Evolutionary conservation across 768 basidiomycete genomes (phyloP).

Genomic region (Boletus fagicola): DNA sequence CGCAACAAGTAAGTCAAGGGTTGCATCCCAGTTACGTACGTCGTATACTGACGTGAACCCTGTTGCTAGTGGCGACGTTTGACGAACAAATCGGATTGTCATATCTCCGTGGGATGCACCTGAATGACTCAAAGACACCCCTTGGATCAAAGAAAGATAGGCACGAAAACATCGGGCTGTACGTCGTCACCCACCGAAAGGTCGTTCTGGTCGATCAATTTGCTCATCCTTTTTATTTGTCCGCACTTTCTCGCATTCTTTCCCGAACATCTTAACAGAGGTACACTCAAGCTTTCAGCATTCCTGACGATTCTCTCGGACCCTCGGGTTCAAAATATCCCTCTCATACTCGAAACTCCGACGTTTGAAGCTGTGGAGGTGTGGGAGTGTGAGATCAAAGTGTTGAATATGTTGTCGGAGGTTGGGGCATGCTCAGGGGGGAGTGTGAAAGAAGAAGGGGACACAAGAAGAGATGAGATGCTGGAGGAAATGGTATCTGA

Average conservation of each 20-base stretch:
- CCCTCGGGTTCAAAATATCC: slow-evolving; percentile 62
- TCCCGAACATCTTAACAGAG: slow-evolving; percentile 40
- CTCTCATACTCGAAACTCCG: slow-evolving; percentile 82
- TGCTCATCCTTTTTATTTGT: not conserved
- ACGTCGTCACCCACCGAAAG: slow-evolving; percentile 28
- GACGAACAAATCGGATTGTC: slow-evolving; percentile 64
- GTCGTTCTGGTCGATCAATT: not conserved
- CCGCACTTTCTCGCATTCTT: not conserved
- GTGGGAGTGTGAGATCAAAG: slow-evolving; percentile 72
- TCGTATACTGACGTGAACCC: not conserved
- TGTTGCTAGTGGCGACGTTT: slow-evolving; percentile 56
- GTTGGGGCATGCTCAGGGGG: not conserved
- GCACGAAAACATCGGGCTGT: slow-evolving; percentile 86
- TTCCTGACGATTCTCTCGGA: slow-evolving; percentile 72
- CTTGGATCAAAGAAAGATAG: slow-evolving; percentile 68
- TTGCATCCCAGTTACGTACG: not conserved
- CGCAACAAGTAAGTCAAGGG: slow-evolving; percentile 21
- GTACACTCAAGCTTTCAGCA: slow-evolving; percentile 58
- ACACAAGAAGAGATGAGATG: not conserved
- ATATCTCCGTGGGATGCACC: slow-evolving; percentile 80
- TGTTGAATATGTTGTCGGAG: slow-evolving; percentile 48
- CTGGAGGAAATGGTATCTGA: slow-evolving; percentile 13
- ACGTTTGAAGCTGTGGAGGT: slow-evolving; percentile 62
- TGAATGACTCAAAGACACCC: slow-evolving; percentile 77
- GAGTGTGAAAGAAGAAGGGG: not conserved